Conservation (phyloP, 768 basidiomycete species). For the Antrodiella citrinella region DNA sequence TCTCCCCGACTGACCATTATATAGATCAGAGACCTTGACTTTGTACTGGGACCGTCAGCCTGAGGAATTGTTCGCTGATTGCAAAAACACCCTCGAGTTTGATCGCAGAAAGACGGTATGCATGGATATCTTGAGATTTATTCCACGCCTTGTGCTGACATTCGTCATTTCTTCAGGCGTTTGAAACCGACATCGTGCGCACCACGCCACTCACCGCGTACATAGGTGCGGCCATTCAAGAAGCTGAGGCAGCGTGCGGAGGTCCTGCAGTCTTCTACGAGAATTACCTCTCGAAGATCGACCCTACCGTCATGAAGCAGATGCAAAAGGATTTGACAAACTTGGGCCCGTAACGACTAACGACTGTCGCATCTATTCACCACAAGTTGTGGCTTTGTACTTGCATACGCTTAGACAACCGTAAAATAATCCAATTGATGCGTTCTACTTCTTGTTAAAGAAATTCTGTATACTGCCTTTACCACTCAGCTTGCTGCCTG, state of each 20-base stretch:
- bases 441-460: conserved; percentile 17
- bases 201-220: conserved; percentile 53
- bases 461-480: conserved; percentile 19
- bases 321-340: conserved; percentile 27
- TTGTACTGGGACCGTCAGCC: conserved; percentile 71
- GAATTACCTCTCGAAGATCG: conserved; percentile 54
- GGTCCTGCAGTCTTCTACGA: conserved; percentile 54
- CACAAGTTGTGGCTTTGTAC: no score
- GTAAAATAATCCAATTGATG: neutral
- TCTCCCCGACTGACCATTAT: neutral
- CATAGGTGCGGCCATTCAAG: conserved; percentile 48
- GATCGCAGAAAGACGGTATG: conserved; percentile 63
- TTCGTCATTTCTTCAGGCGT: conserved; percentile 38
- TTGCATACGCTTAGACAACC: no score
- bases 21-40: conserved; percentile 28
- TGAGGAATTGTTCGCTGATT: conserved; percentile 48
- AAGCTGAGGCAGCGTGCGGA: conserved; percentile 53
- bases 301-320: conserved; percentile 68
- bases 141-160: neutral
- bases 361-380: neutral
- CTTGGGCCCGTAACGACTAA: neutral
- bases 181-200: conserved; percentile 66
- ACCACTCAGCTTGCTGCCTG: conserved; percentile 5
- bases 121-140: neutral
- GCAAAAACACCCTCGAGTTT: conserved; percentile 67